Conservation (phyloP, 345 rosid genomes). For the Anastatica hierochuntica region DNA sequence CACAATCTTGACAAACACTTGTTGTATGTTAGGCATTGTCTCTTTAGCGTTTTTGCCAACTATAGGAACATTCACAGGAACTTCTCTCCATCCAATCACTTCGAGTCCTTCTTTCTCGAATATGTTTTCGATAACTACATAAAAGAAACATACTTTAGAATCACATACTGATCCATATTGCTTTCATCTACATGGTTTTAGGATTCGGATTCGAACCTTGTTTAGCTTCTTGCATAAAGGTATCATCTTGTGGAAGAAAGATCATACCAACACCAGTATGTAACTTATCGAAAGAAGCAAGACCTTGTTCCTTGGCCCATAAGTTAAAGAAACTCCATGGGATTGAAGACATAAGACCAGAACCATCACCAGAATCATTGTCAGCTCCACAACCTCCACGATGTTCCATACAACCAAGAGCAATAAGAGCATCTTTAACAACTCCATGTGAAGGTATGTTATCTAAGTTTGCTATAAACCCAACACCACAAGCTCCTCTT, state of each 20-base stretch:
- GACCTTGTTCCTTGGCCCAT: constrained; percentile 74
- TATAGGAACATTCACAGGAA: constrained; percentile 72
- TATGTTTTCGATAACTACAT: constrained; percentile 59
- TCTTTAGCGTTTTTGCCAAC: constrained; percentile 93
- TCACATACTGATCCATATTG: background rate
- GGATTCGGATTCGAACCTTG: too few relatives aligned
- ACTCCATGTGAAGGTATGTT: constrained; percentile 77
- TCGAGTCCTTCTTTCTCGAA: constrained; percentile 93
- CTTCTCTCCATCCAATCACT: constrained; percentile 95
- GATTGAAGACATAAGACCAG: constrained; percentile 94
- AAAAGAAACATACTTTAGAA: background rate
- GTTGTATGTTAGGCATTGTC: constrained; percentile 91
- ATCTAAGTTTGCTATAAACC: constrained; percentile 94
- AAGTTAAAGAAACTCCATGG: constrained; percentile 82
- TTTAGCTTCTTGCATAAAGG: constrained; percentile 58
- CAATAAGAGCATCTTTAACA: constrained; percentile 69
- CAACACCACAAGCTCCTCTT: constrained; percentile 99
- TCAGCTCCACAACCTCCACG: constrained; percentile 99
- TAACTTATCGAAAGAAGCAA: constrained; percentile 60
- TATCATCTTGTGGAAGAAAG: constrained; percentile 67
- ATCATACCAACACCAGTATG: constrained; percentile 98
- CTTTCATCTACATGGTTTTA: background rate
- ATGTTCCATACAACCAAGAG: constrained; percentile 98
- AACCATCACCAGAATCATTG: constrained; percentile 95
- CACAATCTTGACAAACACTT: constrained; percentile 79